A percentile compares a stretch with the other conserved stretches of the same genome.
Conservation (phyloP, 768 basidiomycete species). For the Thelephora aurantiotincta region DNA sequence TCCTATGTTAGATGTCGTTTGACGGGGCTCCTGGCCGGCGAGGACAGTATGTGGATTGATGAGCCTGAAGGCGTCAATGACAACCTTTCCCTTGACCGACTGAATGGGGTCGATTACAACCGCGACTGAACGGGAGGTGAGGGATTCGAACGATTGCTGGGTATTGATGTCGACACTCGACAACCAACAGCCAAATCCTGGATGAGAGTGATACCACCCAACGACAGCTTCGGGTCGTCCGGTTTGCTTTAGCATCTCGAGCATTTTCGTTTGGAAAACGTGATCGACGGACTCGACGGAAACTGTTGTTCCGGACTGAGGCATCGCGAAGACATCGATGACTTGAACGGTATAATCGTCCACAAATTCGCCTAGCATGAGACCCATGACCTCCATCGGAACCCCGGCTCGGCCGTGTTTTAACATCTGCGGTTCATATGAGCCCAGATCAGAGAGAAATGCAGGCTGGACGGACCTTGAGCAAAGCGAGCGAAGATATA, state of each 20-base stretch:
- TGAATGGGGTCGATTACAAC: conserved; percentile 98
- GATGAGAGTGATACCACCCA: conserved; percentile 99
- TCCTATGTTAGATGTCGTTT: conserved; percentile 96
- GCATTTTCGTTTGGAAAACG: conserved; percentile 96
- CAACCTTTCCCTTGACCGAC: conserved; percentile 97
- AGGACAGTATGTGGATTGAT: conserved; percentile 88
- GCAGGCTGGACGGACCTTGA: conserved; percentile 52
- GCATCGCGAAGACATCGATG: conserved; percentile 98
- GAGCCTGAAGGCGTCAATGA: conserved; percentile 96
- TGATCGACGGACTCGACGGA: conserved; percentile 98
- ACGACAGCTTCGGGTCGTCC: conserved; percentile 97
- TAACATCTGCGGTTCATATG: conserved; percentile 57
- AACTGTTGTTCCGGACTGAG: conserved; percentile 93
- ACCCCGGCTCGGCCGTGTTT: conserved; percentile 98
- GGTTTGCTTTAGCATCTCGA: conserved; percentile 98
- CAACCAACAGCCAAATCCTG: conserved; percentile 98
- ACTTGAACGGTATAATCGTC: conserved; percentile 95
- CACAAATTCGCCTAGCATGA: conserved; percentile 96
- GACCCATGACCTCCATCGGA: conserved; percentile 98
- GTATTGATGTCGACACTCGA: conserved; percentile 99
- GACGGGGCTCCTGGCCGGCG: conserved; percentile 86
- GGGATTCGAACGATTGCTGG: conserved; percentile 97
- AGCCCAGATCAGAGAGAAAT: neutral
- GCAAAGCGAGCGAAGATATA: conserved; percentile 90
- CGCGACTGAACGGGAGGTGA: conserved; percentile 86